These are phyloP conservation scores for Carpinus fangiana DNA, from an alignment of 306 rosid species.

Conservation along the genomic window DNA sequence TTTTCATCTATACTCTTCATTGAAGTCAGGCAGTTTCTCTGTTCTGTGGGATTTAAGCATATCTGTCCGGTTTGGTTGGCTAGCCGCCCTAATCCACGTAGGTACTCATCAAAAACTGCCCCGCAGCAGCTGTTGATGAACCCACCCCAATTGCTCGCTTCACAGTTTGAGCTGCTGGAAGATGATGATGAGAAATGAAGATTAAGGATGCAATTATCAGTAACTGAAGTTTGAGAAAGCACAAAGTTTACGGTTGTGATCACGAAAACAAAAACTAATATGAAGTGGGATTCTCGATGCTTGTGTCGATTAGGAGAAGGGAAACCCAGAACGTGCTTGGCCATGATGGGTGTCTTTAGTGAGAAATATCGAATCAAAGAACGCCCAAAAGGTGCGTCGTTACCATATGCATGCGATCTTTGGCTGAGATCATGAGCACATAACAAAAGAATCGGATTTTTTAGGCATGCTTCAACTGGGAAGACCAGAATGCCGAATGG, in stretches of 20 bases:
- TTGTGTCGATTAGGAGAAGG: slow-evolving; percentile 17
- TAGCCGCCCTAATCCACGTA: slow-evolving; percentile 48
- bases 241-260: slow-evolving; percentile 21
- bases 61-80: slow-evolving; percentile 50
- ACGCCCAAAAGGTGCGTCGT: background rate
- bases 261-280: slow-evolving; percentile 18
- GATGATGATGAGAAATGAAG: slow-evolving; percentile 36
- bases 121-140: slow-evolving; percentile 44
- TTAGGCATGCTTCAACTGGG: too few species aligned
- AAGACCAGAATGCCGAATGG: too few species aligned
- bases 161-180: slow-evolving; percentile 35
- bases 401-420: background rate
- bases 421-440: background rate
- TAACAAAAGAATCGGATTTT: background rate
- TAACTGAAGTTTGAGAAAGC: slow-evolving; percentile 30
- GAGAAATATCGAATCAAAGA: background rate
- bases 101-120: slow-evolving; percentile 42
- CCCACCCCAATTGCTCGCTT: slow-evolving; percentile 54
- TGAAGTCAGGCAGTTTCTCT: slow-evolving; percentile 34
- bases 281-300: slow-evolving; percentile 12
- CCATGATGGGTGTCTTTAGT: slow-evolving; percentile 18
- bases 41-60: slow-evolving; percentile 49
- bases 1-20: slow-evolving; percentile 24
- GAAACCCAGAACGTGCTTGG: slow-evolving; percentile 19
- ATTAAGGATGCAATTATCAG: slow-evolving; percentile 43